These are phyloP conservation scores for Gastrolobium villosum DNA, from an alignment of 306 rosid species.

Conservation along the genomic window DNA sequence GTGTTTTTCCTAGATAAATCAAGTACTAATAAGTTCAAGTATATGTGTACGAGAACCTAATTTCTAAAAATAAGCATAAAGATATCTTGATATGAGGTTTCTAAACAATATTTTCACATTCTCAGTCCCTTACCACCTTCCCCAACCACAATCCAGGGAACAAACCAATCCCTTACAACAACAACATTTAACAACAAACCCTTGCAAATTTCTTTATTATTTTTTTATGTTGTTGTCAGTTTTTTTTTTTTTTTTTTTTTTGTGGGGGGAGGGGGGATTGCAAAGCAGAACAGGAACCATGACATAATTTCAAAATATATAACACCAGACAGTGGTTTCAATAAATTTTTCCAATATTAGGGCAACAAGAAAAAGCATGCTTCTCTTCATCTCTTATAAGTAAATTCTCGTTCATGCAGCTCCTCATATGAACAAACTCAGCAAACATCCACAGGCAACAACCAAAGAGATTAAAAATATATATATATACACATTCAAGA, in stretches of 20 bases:
- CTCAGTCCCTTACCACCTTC: constrained; percentile 33
- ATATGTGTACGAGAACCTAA: constrained; percentile 29
- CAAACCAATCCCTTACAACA: neutral
- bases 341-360: constrained; percentile 37
- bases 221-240: too few relatives aligned
- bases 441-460: constrained; percentile 29
- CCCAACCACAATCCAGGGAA: constrained; percentile 45
- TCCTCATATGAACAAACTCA: constrained; percentile 32
- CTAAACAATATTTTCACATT: constrained; percentile 39
- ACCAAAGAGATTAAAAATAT: neutral
- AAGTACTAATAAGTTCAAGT: constrained; percentile 37
- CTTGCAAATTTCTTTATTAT: neutral
- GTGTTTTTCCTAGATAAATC: constrained; percentile 36
- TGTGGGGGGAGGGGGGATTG: neutral
- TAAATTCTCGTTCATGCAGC: constrained; percentile 36
- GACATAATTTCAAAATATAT: constrained; percentile 26
- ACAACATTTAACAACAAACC: neutral
- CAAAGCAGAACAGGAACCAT: constrained; percentile 33
- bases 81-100: constrained; percentile 41
- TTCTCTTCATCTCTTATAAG: constrained; percentile 31
- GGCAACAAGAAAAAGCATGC: constrained; percentile 43
- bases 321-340: constrained; percentile 27
- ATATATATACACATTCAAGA: neutral
- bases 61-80: constrained; percentile 46
- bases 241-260: too few relatives aligned